Conservation (phyloP, 225 moss, liverwort and hornwort genomes). For the Polytrichum formosum region DNA sequence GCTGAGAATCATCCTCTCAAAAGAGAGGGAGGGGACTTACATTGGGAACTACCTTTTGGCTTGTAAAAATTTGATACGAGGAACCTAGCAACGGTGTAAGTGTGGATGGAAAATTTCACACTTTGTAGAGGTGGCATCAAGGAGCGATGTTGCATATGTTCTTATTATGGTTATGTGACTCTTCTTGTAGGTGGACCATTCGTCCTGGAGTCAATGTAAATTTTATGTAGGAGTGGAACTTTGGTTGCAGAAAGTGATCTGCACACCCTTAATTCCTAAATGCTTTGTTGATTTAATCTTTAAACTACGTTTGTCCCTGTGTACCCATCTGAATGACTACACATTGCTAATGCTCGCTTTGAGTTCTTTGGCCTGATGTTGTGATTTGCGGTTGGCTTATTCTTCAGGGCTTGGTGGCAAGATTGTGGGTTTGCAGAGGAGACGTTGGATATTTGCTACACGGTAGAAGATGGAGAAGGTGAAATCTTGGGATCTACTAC, state of each 20-base stretch:
- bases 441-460: constrained; percentile 35
- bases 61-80: no score
- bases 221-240: no score
- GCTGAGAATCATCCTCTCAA: no score
- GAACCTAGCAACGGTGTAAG: no score
- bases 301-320: neutral
- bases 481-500: constrained; percentile 28
- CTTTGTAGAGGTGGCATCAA: no score
- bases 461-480: constrained; percentile 50
- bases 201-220: neutral
- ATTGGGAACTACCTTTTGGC: no score
- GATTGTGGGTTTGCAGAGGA: constrained; percentile 42
- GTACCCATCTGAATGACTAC: neutral
- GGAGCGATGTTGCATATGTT: no score
- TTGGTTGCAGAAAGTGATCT: constrained; percentile 6
- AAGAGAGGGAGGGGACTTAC: no score
- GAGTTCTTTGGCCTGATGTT: constrained; percentile 9
- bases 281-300: neutral
- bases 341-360: neutral
- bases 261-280: neutral
- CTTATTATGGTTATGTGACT: neutral
- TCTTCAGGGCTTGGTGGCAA: constrained; percentile 38
- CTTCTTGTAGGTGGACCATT: neutral
- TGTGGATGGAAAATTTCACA: no score
- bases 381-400: neutral